Evolutionary conservation across 202 grass and related monocot genomes (phyloP), one percentile per base, ranked within the genome.

Genomic region (Saccharum hybrid): DNA sequence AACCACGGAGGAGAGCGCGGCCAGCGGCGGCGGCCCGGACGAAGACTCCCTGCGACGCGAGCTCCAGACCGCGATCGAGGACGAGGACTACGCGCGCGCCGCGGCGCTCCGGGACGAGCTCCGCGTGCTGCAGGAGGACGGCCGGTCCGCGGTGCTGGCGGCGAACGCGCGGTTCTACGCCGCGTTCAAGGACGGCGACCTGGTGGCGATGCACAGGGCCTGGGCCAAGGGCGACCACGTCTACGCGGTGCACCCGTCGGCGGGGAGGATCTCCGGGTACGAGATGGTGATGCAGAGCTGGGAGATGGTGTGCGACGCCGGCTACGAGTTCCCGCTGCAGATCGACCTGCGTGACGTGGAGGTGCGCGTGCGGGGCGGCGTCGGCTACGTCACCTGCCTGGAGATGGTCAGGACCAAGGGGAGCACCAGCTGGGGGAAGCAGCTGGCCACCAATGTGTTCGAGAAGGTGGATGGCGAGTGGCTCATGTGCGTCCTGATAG

Each of bases 241-340:
- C 18, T 91, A 88, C 15, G 94, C 94, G 10, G 88, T 97, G 64
- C 94, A 97, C 79, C 94, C 90, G 4, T 86, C 85, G 3, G 86
- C 92, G 7, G 87, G 90, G 5, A 46, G 86, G 60, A 94, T 98
- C 61, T 81, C 87, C 0, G 90, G 92, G 14, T 87, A 94, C 51
- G 95, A 98, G 23, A 75, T 90, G 80, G 95, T 94, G 54, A 94
- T 91, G 90, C 88, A 74, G 83, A 94, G 95, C 79, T 94, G 95
- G 95, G 95, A 98, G 83, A 87, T 91, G 65, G 95, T 98, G 56
- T 98, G 86, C 6, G 85, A 81, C 22, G 82, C 90, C 2, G 95
- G 83, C 36, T 79, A 91, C 22, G 95, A 98, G 77, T 98, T 98
- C 82, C 95, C 95, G 11, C 82, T 98, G 13, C 90, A 84, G 59